Conservation (phyloP, 352 stramenopile species). For the Globisporangium perplexum region DNA sequence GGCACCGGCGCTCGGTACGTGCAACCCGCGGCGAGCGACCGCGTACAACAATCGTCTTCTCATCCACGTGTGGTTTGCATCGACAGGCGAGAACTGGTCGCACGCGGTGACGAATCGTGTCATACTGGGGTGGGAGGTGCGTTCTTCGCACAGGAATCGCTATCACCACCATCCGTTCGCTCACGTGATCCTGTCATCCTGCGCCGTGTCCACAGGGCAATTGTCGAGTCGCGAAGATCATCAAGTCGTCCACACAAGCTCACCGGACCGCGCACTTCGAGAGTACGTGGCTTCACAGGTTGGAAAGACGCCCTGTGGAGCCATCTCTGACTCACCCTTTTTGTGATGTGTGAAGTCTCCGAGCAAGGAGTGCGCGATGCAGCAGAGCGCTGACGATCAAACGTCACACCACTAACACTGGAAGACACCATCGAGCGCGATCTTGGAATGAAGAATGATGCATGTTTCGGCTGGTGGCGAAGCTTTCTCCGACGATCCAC, state of each 20-base stretch:
- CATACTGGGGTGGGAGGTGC: slow-evolving; percentile 64
- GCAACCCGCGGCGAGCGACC: neutral
- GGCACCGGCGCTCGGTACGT: slow-evolving; percentile 25
- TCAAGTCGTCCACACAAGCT: slow-evolving; percentile 43
- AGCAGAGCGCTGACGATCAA: neutral
- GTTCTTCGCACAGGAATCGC: slow-evolving; percentile 1
- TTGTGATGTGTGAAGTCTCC: slow-evolving; percentile 4
- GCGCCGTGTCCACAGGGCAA: slow-evolving; percentile 18
- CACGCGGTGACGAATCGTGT: slow-evolving; percentile 58
- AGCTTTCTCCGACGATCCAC: too few species aligned
- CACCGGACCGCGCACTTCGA: slow-evolving; percentile 33
- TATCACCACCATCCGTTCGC: neutral
- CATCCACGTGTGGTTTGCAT: neutral
- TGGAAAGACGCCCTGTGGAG: neutral
- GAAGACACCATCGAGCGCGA: too few species aligned
- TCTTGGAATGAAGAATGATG: too few species aligned
- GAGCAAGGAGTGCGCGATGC: slow-evolving; percentile 10
- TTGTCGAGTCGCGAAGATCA: slow-evolving; percentile 29
- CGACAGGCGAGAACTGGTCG: slow-evolving; percentile 63
- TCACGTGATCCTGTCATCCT: neutral
- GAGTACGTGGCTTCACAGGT: slow-evolving; percentile 16
- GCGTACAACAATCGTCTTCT: neutral
- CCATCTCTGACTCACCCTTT: neutral
- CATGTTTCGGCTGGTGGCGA: too few species aligned
- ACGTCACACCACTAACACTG: too few species aligned